phyloP scores from a whole-genome alignment of 2,329 filamentous ascomycete species.

The Claviceps sp. region DNA sequence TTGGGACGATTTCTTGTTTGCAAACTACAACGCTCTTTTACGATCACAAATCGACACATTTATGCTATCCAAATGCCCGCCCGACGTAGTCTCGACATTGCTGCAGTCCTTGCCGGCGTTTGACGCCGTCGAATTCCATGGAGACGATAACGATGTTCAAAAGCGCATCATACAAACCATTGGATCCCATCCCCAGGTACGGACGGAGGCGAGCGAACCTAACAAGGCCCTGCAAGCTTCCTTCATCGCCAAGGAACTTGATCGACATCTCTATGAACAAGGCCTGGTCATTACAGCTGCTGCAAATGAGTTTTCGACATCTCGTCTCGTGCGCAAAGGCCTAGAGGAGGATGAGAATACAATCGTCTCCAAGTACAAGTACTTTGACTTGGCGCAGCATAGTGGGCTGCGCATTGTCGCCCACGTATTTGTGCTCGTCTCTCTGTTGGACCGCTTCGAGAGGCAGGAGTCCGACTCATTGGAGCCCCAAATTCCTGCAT shows the following conservation, averaged over 20 bases:
- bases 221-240: constrained; percentile 67
- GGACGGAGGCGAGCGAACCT: constrained; percentile 46
- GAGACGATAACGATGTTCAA: constrained; percentile 38
- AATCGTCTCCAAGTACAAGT: constrained; percentile 29
- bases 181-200: constrained; percentile 41
- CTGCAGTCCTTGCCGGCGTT: constrained; percentile 48
- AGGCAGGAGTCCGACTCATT: constrained; percentile 8
- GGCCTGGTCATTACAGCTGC: constrained; percentile 27
- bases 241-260: constrained; percentile 51
- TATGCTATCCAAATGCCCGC: constrained; percentile 40
- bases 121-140: constrained; percentile 50
- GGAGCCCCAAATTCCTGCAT: constrained; percentile 7
- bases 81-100: constrained; percentile 38
- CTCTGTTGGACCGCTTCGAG: constrained; percentile 50
- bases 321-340: constrained; percentile 15
- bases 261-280: constrained; percentile 45
- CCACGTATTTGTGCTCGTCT: constrained; percentile 51
- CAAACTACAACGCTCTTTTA: constrained; percentile 75
- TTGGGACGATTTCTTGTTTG: constrained; percentile 82
- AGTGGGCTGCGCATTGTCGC: constrained; percentile 55
- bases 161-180: constrained; percentile 48
- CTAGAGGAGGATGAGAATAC: constrained; percentile 10
- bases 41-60: constrained; percentile 69
- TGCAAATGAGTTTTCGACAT: constrained; percentile 12
- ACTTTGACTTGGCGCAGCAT: constrained; percentile 42